Conservation (phyloP, 345 rosid species). For the Hypericum androsaemum region DNA sequence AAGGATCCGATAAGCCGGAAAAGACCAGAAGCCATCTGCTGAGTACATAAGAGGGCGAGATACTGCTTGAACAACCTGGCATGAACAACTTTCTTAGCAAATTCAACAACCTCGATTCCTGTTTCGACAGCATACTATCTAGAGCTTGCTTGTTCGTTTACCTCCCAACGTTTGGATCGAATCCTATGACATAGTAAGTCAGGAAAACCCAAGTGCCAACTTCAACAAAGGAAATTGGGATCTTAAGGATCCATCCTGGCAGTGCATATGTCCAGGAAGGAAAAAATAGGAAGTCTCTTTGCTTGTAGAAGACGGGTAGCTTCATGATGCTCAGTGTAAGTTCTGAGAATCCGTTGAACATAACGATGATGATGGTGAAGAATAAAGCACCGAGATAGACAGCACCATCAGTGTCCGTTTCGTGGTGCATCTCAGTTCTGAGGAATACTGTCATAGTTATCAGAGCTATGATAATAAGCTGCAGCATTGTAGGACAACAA, state of each 20-base stretch:
- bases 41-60: conserved; percentile 30
- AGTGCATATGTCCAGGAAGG: conserved; percentile 88
- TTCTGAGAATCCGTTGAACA: conserved; percentile 82
- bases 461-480: conserved; percentile 48
- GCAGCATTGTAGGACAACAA: conserved; percentile 13
- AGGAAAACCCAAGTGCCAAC: conserved; percentile 48
- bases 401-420: conserved; percentile 51
- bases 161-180: conserved; percentile 41
- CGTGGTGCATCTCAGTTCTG: conserved; percentile 61
- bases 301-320: conserved; percentile 88
- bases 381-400: conserved; percentile 60
- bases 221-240: conserved; percentile 55
- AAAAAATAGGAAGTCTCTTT: conserved; percentile 68
- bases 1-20: conserved; percentile 45
- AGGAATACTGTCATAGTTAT: conserved; percentile 54
- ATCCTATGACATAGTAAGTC: conserved; percentile 49
- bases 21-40: conserved; percentile 52
- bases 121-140: neutral
- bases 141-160: conserved; percentile 6
- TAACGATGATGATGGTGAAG: conserved; percentile 35
- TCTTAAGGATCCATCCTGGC: conserved; percentile 74
- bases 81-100: conserved; percentile 9
- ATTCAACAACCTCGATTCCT: neutral
- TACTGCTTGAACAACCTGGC: conserved; percentile 51
- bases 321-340: conserved; percentile 61